Conservation (phyloP, 768 basidiomycete genomes). For the Rubroboletus satanas region DNA sequence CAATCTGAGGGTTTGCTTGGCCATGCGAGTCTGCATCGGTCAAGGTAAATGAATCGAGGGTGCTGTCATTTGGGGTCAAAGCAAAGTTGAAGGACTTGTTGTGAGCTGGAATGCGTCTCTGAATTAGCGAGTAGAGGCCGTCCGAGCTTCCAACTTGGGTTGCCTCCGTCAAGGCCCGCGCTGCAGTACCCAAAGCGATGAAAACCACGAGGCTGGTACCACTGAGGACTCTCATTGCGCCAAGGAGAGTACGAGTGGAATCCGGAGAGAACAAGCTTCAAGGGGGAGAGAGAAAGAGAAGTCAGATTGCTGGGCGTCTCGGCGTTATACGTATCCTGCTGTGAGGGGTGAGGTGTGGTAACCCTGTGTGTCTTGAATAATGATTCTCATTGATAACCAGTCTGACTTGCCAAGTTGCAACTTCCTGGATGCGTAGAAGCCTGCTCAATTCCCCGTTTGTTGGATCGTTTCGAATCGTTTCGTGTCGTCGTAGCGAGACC, state of each 20-base stretch:
- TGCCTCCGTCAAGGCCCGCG: not conserved
- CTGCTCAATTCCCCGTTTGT: too few relatives aligned
- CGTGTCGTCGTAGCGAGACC: too few relatives aligned
- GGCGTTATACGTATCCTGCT: not conserved
- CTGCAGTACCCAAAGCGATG: not conserved
- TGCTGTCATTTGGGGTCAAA: constrained; percentile 17
- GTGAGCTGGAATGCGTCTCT: constrained; percentile 35
- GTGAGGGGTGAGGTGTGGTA: not conserved
- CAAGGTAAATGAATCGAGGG: constrained; percentile 33
- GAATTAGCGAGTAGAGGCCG: constrained; percentile 34
- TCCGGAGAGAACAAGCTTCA: not conserved
- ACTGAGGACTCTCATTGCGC: not conserved
- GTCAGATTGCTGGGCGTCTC: not conserved
- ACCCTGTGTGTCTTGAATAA: not conserved
- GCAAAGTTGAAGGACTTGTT: constrained; percentile 31
- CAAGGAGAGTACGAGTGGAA: not conserved
- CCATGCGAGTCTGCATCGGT: constrained; percentile 20
- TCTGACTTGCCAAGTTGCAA: too few relatives aligned
- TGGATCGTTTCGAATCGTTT: too few relatives aligned
- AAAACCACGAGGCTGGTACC: not conserved
- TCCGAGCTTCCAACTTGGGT: constrained; percentile 7
- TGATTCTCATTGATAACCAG: not conserved
- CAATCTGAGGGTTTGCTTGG: constrained; percentile 16
- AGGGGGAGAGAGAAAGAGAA: not conserved
- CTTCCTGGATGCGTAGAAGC: too few relatives aligned